Evolutionary conservation across 1,284 basidiomycete genomes (phyloP), one percentile per base, ranked within the genome.

Genomic region (Sporisorium scitamineum): DNA sequence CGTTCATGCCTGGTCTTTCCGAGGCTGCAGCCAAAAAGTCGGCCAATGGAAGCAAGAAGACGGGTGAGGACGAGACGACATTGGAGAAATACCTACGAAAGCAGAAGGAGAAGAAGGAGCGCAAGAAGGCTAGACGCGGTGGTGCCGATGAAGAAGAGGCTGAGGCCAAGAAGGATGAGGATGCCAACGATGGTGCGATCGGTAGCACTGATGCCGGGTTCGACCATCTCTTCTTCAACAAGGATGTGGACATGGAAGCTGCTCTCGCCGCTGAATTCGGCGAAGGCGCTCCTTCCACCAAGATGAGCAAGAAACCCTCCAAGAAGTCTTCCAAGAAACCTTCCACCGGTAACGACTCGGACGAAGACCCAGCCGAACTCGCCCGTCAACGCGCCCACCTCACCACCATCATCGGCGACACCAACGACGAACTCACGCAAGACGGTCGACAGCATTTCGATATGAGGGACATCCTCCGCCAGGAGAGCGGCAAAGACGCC

Each of bases 391-490:
- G 62, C 22, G 76, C 64, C 14, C 61, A 80, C 53, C 64, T 81
- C 2, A 53, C 54, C 14, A 50, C 69, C 16, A 39, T 82, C 50
- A 73, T 80, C 27, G 81, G 71, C 27, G 55, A 44, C 26, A 79
- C 76, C 45, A 67, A 71, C 45, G 76, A 78, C 54, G 82, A 83
- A 44, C 41, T 68, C 34, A 76, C 74, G 24, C 54, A 47, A 13
- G 71, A 68, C 26, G 80, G 80, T 5, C 65, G 73, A 3, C 78
- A 90, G 7, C 95, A 99, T 86, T 99, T 99, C 86, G 91, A 94
- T 81, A 92, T 98, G 89, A 93, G 93, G 82, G 91, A 94, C 39
- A 90, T 97, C 37, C 86, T 98, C 58, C 93, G 93, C 82, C 90
- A 92, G 0, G 96, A 97, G 86, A 94, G 92, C 85, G 86, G 86